Base-by-base conservation (phyloP, 2,329 filamentous ascomycete genomes). In the Ophiostoma fasciatum region DNA sequence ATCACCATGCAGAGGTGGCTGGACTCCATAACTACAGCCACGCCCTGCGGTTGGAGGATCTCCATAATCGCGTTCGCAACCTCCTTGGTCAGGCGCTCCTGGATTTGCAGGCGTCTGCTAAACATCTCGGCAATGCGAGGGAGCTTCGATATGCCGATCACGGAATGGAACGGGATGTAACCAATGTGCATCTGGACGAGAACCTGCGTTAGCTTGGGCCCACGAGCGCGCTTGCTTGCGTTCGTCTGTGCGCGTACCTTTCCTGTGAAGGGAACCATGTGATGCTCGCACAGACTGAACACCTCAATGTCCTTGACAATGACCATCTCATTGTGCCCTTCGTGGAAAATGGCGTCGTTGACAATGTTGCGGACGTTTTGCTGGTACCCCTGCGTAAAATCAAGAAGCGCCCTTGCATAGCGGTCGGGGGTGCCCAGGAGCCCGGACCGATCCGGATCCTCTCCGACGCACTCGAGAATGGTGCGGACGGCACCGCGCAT, bases 1-100 rank as follows among this genome's bases (percentile, higher is more conserved):
- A 94, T 96, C 13, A 94, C 85, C 88, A 96, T 98, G 65, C 90
- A 98, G 31, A 96, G 64, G 60, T 98, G 90, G 51, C 76, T 87
- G 12, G 83, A 92, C 53, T 98, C 90, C 79, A 98, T 94, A 41
- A 98, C 88, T 3, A 98, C 90, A 15, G 83, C 88, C 2, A 98
- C 88, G 31, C 90, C 90, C 53, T 92, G 84, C 3, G 90, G 90
- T 55, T 92, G 81, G 32, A 98, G 68, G 11, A 96, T 78, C 51
- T 96, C 87, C 54, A 85, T 85, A 43, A 98, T 79, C 13, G 90
- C 88, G 43, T 94, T 74, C 15, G 90, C 90, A 12, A 98, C 87
- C 56, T 98, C 87, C 56, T 92, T 93, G 18, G 90, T 98, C 23
- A 98, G 68, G 23, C 90, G 78, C 56, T 98, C 90, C 62, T 98